Evolutionary conservation across 2,329 filamentous ascomycete species (phyloP).

Genomic region (Colletotrichum lindemuthianum): DNA sequence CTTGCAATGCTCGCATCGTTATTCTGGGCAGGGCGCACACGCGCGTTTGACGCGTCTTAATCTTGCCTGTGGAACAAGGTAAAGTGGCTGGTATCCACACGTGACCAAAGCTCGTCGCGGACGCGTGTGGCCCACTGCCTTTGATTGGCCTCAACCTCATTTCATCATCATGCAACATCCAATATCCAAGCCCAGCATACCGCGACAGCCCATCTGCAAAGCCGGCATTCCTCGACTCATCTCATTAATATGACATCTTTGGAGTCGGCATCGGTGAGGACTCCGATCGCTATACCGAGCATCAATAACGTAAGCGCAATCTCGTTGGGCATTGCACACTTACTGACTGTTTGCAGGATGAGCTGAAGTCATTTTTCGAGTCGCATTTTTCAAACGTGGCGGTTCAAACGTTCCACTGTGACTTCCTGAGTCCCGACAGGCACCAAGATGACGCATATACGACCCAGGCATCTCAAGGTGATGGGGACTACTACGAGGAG

Average conservation of each 20-base stretch:
- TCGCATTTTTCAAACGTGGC: constrained; percentile 66
- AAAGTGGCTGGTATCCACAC: constrained; percentile 22
- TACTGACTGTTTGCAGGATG: constrained; percentile 57
- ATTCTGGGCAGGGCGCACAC: not conserved
- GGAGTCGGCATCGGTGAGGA: not conserved
- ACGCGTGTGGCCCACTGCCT: constrained; percentile 19
- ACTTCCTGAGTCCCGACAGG: constrained; percentile 53
- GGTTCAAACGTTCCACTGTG: constrained; percentile 55
- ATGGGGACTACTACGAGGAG: constrained; percentile 47
- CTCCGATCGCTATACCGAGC: constrained; percentile 14
- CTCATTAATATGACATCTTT: constrained; percentile 4
- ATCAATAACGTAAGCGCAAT: constrained; percentile 29
- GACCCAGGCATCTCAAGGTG: constrained; percentile 40
- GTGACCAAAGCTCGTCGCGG: constrained; percentile 31
- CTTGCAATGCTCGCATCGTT: not conserved
- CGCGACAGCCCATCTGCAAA: not conserved
- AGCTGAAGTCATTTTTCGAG: constrained; percentile 67
- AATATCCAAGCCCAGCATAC: not conserved
- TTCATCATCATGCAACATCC: constrained; percentile 1
- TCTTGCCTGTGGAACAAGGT: constrained; percentile 7
- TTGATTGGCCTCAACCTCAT: constrained; percentile 5
- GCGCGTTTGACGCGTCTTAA: constrained; percentile 11
- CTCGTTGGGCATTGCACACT: not conserved
- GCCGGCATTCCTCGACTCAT: not conserved
- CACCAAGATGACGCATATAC: constrained; percentile 38